phyloP scores from a whole-genome alignment of 352 stramenopile genomes.

The Phytophthora sp. region DNA sequence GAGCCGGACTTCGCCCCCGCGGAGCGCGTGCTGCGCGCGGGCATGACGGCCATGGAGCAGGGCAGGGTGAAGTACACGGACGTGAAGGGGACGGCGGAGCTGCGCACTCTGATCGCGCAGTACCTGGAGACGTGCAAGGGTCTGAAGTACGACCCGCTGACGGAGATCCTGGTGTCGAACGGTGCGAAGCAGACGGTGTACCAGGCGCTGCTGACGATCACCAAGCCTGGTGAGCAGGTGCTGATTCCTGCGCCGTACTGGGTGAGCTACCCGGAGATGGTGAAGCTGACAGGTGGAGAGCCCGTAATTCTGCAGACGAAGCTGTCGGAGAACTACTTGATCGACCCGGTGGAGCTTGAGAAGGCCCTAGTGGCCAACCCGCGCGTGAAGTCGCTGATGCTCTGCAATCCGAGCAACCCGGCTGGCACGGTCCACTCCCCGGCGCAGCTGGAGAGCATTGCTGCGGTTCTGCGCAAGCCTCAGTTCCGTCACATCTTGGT shows the following conservation, averaged over 20 bases:
- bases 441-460: conserved; percentile 57
- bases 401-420: conserved; percentile 97
- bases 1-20: conserved; percentile 95
- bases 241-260: conserved; percentile 97
- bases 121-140: conserved; percentile 91
- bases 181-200: conserved; percentile 96
- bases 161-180: conserved; percentile 96
- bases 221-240: conserved; percentile 92
- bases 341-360: conserved; percentile 82
- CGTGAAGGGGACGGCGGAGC: conserved; percentile 85
- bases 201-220: conserved; percentile 92
- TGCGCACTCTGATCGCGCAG: conserved; percentile 86
- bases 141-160: conserved; percentile 85
- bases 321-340: conserved; percentile 91
- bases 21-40: conserved; percentile 85
- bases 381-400: conserved; percentile 90
- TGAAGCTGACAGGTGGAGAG: conserved; percentile 88
- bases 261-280: conserved; percentile 97
- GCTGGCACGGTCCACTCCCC: conserved; percentile 84
- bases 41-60: conserved; percentile 50
- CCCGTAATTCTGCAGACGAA: conserved; percentile 93
- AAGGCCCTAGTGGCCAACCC: conserved; percentile 69
- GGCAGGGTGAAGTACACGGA: conserved; percentile 95
- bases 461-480: conserved; percentile 58
- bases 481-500: conserved; percentile 83